Evolutionary conservation across 352 stramenopile genomes (phyloP).

Genomic region (Pythium apleroticum): DNA sequence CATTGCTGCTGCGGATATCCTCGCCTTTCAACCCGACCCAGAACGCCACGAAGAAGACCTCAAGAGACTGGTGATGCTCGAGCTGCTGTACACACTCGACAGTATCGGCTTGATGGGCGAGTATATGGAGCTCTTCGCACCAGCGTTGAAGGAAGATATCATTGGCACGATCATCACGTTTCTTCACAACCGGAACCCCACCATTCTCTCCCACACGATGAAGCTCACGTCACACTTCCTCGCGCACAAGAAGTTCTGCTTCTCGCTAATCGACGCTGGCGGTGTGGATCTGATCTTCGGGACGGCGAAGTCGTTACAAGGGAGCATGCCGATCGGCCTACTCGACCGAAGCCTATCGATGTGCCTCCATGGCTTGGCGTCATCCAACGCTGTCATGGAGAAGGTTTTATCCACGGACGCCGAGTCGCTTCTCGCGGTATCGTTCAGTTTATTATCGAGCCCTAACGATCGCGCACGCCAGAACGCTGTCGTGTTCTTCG

Average conservation of each 20-base stretch:
- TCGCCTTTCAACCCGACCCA: constrained; percentile 31
- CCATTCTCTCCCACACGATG: constrained; percentile 77
- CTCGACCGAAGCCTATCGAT: constrained; percentile 81
- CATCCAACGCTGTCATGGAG: constrained; percentile 76
- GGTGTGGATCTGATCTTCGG: constrained; percentile 74
- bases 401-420: constrained; percentile 58
- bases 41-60: constrained; percentile 76
- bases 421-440: constrained; percentile 58
- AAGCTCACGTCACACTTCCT: constrained; percentile 86
- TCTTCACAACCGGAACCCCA: constrained; percentile 80
- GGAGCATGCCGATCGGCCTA: constrained; percentile 50
- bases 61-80: constrained; percentile 77
- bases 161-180: constrained; percentile 83
- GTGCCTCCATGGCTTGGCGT: constrained; percentile 84
- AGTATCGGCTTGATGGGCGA: constrained; percentile 84
- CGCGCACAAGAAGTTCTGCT: constrained; percentile 83
- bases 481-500: constrained; percentile 85
- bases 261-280: constrained; percentile 72
- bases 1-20: constrained; percentile 1
- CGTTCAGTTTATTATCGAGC: constrained; percentile 67
- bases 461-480: constrained; percentile 78
- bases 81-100: constrained; percentile 81
- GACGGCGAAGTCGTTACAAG: constrained; percentile 57
- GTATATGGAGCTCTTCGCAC: constrained; percentile 82
- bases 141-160: constrained; percentile 82